These are phyloP conservation scores for Thalassiosira exigua DNA, from an alignment of 352 stramenopile species.

Conservation along the genomic window DNA sequence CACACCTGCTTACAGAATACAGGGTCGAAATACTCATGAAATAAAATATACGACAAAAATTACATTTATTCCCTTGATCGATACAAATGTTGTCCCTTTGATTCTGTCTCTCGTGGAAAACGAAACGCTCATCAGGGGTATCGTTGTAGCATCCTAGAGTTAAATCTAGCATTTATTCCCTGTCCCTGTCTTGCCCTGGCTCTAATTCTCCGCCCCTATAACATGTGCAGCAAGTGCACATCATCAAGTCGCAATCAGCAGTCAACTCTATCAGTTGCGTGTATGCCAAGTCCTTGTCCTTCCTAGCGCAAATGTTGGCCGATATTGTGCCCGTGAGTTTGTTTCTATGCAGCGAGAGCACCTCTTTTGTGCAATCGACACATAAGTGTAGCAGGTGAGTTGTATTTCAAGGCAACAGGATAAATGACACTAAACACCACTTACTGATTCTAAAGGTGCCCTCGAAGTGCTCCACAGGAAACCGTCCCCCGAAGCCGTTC, in stretches of 20 bases:
- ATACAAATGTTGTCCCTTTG: too few relatives aligned
- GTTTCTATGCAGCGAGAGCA: constrained; percentile 52
- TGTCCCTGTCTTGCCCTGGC: too few relatives aligned
- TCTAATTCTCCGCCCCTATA: constrained; percentile 36
- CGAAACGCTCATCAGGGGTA: too few relatives aligned
- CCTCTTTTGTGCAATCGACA: constrained; percentile 21
- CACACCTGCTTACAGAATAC: too few relatives aligned
- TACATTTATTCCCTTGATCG: too few relatives aligned
- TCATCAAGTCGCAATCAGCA: constrained; percentile 51
- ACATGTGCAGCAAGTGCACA: constrained; percentile 51
- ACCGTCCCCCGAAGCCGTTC: constrained; percentile 69
- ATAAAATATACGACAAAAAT: too few relatives aligned
- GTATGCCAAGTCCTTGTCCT: constrained; percentile 26
- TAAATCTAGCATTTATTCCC: too few relatives aligned
- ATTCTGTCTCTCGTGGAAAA: too few relatives aligned
- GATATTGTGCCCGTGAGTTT: constrained; percentile 42
- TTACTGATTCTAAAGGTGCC: constrained; percentile 42
- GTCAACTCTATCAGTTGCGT: constrained; percentile 37
- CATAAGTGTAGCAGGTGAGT: not conserved
- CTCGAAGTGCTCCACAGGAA: constrained; percentile 70
- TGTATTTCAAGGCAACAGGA: not conserved
- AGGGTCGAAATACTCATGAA: too few relatives aligned
- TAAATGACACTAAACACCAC: constrained; percentile 4
- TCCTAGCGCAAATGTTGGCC: constrained; percentile 45
- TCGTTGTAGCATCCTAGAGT: too few relatives aligned